phyloP scores from a whole-genome alignment of 305 asterid genomes.

The Fraxinus greggii region DNA sequence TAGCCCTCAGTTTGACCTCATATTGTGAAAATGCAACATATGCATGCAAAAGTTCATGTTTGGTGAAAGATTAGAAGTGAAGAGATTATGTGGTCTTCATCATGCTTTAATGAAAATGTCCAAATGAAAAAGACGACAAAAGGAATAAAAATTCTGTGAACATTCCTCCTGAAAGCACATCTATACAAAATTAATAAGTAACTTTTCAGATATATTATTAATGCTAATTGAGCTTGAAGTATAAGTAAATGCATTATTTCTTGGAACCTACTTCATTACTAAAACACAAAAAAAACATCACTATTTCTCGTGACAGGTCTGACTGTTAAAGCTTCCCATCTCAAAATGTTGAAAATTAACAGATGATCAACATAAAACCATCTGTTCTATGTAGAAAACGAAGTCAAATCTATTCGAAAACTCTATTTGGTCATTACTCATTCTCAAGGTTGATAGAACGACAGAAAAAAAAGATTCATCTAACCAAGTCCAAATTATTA shows the following conservation, averaged over 20 bases:
- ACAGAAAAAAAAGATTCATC: neutral
- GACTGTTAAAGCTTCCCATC: neutral
- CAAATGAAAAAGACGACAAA: neutral
- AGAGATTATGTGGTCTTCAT: neutral
- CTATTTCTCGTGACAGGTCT: neutral
- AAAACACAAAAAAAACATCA: neutral
- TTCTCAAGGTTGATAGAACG: neutral
- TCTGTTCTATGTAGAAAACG: neutral
- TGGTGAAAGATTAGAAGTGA: neutral
- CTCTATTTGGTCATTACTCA: neutral
- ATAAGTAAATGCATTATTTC: neutral
- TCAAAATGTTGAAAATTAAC: neutral
- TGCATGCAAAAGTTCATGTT: neutral
- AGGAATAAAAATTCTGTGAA: neutral
- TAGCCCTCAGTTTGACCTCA: neutral
- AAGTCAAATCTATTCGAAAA: neutral
- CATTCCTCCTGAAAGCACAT: neutral
- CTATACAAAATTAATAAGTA: neutral
- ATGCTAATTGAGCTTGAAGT: constrained; percentile 5
- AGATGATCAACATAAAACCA: neutral
- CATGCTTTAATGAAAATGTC: neutral
- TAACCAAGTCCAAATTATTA: neutral
- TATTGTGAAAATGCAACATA: neutral
- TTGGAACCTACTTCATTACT: neutral
- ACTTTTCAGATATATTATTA: neutral